A percentile compares a stretch with the other conserved stretches of the same genome.
These are phyloP conservation scores for Fusarium mangiferae DNA, from an alignment of 2,329 filamentous ascomycete species.

Conservation along the genomic window DNA sequence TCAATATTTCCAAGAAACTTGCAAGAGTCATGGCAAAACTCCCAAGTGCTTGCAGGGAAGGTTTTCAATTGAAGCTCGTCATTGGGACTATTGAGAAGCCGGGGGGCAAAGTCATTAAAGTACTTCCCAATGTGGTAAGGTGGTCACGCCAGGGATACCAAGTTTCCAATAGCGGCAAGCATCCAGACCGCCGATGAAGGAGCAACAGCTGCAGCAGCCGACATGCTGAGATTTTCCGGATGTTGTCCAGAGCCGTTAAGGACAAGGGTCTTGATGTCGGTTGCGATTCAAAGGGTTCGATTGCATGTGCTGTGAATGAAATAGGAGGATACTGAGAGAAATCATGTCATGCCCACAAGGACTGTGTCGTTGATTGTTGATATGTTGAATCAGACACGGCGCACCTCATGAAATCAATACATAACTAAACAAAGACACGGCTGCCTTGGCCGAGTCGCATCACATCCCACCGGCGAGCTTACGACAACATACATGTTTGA, in stretches of 20 bases:
- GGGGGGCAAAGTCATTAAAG: slow-evolving; percentile 33
- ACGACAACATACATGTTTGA: slow-evolving; percentile 19
- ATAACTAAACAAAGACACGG: slow-evolving; percentile 21
- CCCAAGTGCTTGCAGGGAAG: slow-evolving; percentile 24
- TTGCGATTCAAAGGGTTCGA: not conserved
- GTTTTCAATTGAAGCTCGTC: slow-evolving; percentile 13
- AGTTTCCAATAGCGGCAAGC: slow-evolving; percentile 35
- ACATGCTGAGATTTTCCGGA: slow-evolving; percentile 24
- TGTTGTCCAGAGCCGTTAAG: slow-evolving; percentile 13
- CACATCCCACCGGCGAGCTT: slow-evolving; percentile 4
- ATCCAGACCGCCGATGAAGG: slow-evolving; percentile 27
- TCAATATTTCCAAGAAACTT: slow-evolving; percentile 18
- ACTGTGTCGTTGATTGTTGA: not conserved
- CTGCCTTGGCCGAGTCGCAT: slow-evolving; percentile 7
- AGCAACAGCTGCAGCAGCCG: slow-evolving; percentile 23
- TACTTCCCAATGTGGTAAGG: slow-evolving; percentile 29
- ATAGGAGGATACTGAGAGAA: not conserved
- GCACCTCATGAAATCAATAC: slow-evolving; percentile 1
- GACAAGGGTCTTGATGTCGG: slow-evolving; percentile 10
- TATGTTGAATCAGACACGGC: not conserved
- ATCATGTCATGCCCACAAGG: not conserved
- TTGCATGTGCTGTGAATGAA: not conserved
- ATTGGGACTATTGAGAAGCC: slow-evolving; percentile 33
- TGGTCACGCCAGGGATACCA: not conserved
- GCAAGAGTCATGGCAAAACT: slow-evolving; percentile 22